phyloP scores from a whole-genome alignment of 768 basidiomycete genomes.

The Dentipellis fragilis region DNA sequence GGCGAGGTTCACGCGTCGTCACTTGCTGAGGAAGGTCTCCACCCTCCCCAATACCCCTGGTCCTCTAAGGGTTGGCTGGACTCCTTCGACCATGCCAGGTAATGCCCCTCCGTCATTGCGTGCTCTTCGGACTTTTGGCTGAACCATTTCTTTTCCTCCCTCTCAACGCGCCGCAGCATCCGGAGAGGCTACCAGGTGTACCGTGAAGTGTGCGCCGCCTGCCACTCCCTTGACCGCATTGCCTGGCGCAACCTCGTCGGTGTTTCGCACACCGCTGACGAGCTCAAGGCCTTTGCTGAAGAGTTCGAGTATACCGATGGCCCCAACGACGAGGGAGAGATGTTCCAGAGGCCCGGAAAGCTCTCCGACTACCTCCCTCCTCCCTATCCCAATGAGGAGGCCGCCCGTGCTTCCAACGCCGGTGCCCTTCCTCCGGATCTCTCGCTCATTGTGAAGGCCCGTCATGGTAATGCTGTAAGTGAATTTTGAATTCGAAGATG shows the following conservation, averaged over 20 bases:
- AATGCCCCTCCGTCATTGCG: conserved; percentile 20
- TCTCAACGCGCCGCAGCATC: conserved; percentile 43
- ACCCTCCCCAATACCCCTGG: conserved; percentile 84
- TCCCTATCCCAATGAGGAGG: conserved; percentile 97
- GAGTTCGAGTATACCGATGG: conserved; percentile 96
- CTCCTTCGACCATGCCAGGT: conserved; percentile 96
- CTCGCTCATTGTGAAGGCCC: conserved; percentile 94
- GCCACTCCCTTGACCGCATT: conserved; percentile 97
- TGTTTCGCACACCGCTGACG: conserved; percentile 91
- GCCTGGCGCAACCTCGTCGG: conserved; percentile 99
- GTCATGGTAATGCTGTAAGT: conserved; percentile 91
- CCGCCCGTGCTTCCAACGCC: conserved; percentile 85
- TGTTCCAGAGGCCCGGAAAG: conserved; percentile 98
- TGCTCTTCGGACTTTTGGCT: conserved; percentile 5
- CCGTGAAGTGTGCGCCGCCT: conserved; percentile 97
- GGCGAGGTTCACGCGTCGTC: conserved; percentile 90
- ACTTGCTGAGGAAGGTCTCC: conserved; percentile 89
- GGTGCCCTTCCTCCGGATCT: conserved; percentile 97
- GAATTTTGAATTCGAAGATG: not conserved
- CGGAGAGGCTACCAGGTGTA: conserved; percentile 96
- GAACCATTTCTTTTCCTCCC: conserved; percentile 1
- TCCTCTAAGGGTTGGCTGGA: conserved; percentile 81
- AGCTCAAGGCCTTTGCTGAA: conserved; percentile 86
- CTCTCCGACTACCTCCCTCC: conserved; percentile 93
- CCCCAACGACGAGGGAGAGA: conserved; percentile 89